Evolutionary conservation across 108 stramenopile species (phyloP).

Genomic region (Cyclotella sp.): DNA sequence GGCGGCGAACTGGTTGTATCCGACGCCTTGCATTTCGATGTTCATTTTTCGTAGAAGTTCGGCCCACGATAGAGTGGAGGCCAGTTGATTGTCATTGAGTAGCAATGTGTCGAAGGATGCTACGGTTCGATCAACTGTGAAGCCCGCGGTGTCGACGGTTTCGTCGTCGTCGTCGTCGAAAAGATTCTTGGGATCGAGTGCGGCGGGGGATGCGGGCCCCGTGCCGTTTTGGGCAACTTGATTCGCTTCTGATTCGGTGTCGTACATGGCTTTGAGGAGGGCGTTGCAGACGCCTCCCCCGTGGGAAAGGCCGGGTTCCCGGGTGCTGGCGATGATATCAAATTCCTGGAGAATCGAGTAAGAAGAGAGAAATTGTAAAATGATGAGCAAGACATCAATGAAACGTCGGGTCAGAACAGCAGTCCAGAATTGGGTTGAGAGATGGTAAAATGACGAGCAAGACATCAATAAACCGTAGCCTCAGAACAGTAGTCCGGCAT

Average conservation of each 20-base stretch:
- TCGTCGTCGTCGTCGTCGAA: constrained; percentile 86
- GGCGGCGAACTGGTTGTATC: constrained; percentile 77
- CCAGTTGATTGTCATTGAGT: constrained; percentile 52
- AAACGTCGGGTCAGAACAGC: not conserved
- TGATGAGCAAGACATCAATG: not conserved
- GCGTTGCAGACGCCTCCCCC: constrained; percentile 84
- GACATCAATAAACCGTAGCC: not conserved
- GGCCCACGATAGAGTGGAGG: constrained; percentile 71
- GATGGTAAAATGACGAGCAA: no score
- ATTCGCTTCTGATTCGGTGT: constrained; percentile 71
- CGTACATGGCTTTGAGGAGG: constrained; percentile 88
- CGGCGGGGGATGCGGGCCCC: constrained; percentile 4
- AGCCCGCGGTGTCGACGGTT: constrained; percentile 45
- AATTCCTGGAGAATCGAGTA: no score
- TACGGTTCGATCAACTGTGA: constrained; percentile 53
- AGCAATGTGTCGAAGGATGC: constrained; percentile 61
- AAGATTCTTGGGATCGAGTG: constrained; percentile 48
- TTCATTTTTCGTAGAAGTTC: constrained; percentile 86
- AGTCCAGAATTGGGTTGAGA: no score
- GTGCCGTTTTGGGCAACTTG: constrained; percentile 12
- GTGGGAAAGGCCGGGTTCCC: constrained; percentile 74
- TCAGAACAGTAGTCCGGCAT: no score
- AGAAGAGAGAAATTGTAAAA: no score
- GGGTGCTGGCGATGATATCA: constrained; percentile 38
- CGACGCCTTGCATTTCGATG: constrained; percentile 78